Evolutionary conservation across 768 basidiomycete genomes (phyloP), one percentile per base, ranked within the genome.

Genomic region (Infundibulicybe gibba): DNA sequence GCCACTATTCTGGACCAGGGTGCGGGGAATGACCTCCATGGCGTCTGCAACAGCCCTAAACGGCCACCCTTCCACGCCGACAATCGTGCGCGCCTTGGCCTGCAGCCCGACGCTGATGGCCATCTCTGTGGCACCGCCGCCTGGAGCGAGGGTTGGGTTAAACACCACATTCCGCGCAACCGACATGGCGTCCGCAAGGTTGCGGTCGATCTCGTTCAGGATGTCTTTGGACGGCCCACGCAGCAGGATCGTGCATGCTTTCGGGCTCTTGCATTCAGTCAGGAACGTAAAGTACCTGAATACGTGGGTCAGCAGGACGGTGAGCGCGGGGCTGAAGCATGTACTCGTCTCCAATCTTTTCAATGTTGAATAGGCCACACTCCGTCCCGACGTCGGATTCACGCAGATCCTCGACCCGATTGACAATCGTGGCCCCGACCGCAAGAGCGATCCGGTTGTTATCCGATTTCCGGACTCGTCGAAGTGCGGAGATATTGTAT

Each of bases 201-300:
- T 99, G 43, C 95, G 83, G 65, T 98, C 97, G 55, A 98, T 91
- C 70, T 98, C 97, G 66, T 97, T 97, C 41, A 99, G 75, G 57
- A 98, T 93, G 60, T 98, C 97, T 66, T 98, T 99, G 2, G 93
- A 95, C 0, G 97, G 97, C 1, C 97, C 94, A 35, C 95, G 92
- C 12, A 99, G 87, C 40, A 99, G 81, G 68, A 98, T 93, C 10
- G 95, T 97, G 77, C 97, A 98, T 1, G 95, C 97, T 70, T 97
- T 95, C 4, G 97, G 97, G 12, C 77, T 73, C 32, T 70, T 68
- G 71, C 97, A 99, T 61, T 92, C 83, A n/a, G 87, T 90, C 42
- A 98, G 77, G 83, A 97, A 97, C 25, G 94, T 87, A 66, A 97
- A 99, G 74, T 98, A 97, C 65, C 92, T 91, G 57, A 9, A 17